phyloP scores from a whole-genome alignment of 129 eudicot genomes.

The Calendula officinalis region DNA sequence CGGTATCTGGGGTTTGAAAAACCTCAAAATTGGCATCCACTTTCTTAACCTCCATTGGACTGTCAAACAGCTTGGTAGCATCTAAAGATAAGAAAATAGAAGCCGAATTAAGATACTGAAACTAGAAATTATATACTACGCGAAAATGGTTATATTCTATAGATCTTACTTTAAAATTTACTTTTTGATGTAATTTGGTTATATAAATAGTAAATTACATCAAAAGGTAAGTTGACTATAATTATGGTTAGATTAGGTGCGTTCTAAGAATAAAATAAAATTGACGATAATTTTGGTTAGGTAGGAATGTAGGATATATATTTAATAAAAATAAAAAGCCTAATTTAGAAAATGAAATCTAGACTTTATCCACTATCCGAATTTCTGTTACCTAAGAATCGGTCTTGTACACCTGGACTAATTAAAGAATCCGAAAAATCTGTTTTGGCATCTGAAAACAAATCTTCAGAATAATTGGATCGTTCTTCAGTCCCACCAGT shows the following conservation, averaged over 20 bases:
- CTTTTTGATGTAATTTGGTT: not conserved
- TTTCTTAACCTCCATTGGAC: constrained; percentile 18
- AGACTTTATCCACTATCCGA: not conserved
- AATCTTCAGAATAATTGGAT: constrained; percentile 58
- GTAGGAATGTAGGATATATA: too few relatives aligned
- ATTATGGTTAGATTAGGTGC: too few relatives aligned
- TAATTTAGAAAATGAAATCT: not conserved
- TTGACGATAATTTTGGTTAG: too few relatives aligned
- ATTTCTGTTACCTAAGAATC: constrained; percentile 1
- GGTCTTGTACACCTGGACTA: constrained; percentile 34
- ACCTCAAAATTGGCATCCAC: constrained; percentile 9
- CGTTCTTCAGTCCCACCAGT: constrained; percentile 41
- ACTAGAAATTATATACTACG: not conserved
- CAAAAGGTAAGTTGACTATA: not conserved
- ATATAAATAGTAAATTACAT: not conserved
- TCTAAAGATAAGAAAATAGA: constrained; percentile 17
- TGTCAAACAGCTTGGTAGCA: constrained; percentile 25
- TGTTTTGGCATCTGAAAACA: constrained; percentile 65
- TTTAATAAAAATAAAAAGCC: not conserved
- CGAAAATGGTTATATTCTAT: not conserved
- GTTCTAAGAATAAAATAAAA: too few relatives aligned
- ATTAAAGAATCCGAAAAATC: constrained; percentile 59
- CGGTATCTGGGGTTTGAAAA: constrained; percentile 14
- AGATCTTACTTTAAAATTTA: too few relatives aligned
- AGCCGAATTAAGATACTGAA: constrained; percentile 2